A percentile compares a stretch with the other conserved stretches of the same genome.
phyloP scores from a whole-genome alignment of 371 early-diverging fungal genomes.

The Mucor plumbeus region DNA sequence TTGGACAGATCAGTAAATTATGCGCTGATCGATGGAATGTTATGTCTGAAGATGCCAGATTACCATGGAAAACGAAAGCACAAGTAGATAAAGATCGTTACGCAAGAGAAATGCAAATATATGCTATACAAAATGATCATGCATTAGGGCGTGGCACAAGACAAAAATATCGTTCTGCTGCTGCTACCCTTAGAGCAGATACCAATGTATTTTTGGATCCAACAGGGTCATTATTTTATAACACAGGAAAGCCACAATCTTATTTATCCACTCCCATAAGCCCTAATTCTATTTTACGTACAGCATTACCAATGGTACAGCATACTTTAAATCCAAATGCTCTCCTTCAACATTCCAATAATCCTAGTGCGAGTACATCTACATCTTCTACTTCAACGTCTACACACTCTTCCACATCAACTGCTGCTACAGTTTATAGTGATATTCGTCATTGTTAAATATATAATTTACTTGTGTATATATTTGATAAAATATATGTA shows the following conservation, averaged over 20 bases:
- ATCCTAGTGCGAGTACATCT: neutral
- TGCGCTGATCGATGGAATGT: constrained; percentile 74
- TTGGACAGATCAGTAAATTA: constrained; percentile 73
- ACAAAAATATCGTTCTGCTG: constrained; percentile 44
- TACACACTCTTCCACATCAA: neutral
- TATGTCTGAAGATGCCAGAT: constrained; percentile 60
- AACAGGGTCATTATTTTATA: neutral
- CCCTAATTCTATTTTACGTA: constrained; percentile 9
- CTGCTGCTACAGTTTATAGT: neutral
- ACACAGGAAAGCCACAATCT: constrained; percentile 6
- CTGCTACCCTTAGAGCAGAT: neutral
- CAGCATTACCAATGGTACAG: constrained; percentile 6
- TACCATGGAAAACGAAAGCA: constrained; percentile 71
- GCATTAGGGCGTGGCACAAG: constrained; percentile 52
- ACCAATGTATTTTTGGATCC: neutral
- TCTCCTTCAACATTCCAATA: constrained; percentile 9
- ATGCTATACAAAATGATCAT: constrained; percentile 55
- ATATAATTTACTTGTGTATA: too few relatives aligned
- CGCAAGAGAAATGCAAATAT: constrained; percentile 74
- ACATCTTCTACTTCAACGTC: neutral
- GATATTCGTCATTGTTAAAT: constrained; percentile 1
- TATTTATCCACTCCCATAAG: constrained; percentile 6
- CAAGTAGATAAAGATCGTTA: constrained; percentile 76
- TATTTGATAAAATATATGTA: neutral
- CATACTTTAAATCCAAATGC: constrained; percentile 17